Base-by-base conservation (phyloP, 208 protist species). In the Leptomonas pyrrhocoris region DNA sequence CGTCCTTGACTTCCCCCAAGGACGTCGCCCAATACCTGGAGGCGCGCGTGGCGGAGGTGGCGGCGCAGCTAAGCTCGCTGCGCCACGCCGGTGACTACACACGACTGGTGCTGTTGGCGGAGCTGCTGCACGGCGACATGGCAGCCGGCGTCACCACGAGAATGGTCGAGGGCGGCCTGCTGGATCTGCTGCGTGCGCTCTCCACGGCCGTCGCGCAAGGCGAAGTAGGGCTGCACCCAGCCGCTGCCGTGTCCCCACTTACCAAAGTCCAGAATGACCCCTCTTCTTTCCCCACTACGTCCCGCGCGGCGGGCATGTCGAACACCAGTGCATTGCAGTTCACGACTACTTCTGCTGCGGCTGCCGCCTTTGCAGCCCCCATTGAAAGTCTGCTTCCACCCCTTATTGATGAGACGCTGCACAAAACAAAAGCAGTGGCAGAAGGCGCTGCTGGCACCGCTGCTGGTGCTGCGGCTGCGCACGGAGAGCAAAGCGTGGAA, bases 81-180 rank as follows among this genome's bases (percentile, higher is more conserved):
- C 66, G 66, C 21, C 71, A 71, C 28, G 63, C 71, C 1, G 57
- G 71, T 27, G 67, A 77, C 56, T 82, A 79, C 53, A 73, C 68
- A 2, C 63, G 79, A 12, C 74, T 79, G 28, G 73, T 86, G 13
- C 78, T 90, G 40, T 72, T 90, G 38, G 53, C 81, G 27, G 89
- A 88, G 51, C 60, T 89, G 18, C 76, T 92, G 27, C 62, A 74
- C 16, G 78, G 79, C 23, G 84, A 90, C 63, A 79, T 83, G 21
- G 75, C 74, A 9, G 64, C 72, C 27, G 89, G 89, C 42, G 79
- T 92, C 56, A 94, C 89, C 0, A 81, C 84, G 36, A 40, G 70
- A n/a, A 86, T 86, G 79, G 74, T 94, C 12, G 51, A 86, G n/a
- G 56, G 74, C 2, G 89, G 89, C 11, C 25, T 94, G n/a, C 72